A percentile compares a stretch with the other conserved stretches of the same genome.
Evolutionary conservation across 148 eudicot genomes (phyloP).

Genomic region (Diospyros lotus): DNA sequence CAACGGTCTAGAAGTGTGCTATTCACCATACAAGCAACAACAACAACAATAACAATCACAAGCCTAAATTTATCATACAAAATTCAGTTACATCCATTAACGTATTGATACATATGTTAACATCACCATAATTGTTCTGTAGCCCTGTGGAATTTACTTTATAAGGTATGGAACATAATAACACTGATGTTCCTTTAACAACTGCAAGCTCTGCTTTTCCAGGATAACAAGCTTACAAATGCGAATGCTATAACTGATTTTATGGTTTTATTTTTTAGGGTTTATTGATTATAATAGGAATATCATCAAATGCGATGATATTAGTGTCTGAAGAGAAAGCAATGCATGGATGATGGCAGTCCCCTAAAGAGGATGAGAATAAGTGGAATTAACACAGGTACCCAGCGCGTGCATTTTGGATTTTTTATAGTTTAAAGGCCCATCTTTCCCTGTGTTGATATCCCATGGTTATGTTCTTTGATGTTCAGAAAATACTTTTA

Average conservation of each 20-base stretch:
- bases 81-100: too few species aligned
- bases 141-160: too few species aligned
- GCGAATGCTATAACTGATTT: neutral
- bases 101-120: too few species aligned
- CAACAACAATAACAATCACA: too few species aligned
- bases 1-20: too few species aligned
- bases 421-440: neutral
- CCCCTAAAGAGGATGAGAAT: slow-evolving; percentile 41
- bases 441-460: neutral
- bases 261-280: slow-evolving; percentile 18
- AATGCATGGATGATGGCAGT: slow-evolving; percentile 21
- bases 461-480: neutral
- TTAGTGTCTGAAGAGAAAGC: slow-evolving; percentile 49
- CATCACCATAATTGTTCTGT: too few species aligned
- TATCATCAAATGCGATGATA: slow-evolving; percentile 4
- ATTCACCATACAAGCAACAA: too few species aligned
- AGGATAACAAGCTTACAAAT: slow-evolving; percentile 8
- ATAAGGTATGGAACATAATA: too few species aligned
- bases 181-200: too few species aligned
- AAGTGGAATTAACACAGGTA: slow-evolving; percentile 24
- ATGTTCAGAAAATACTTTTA: neutral
- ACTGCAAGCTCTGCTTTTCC: slow-evolving; percentile 7
- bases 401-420: slow-evolving; percentile 4
- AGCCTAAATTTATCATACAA: too few species aligned
- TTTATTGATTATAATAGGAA: slow-evolving; percentile 1